Base-by-base conservation (phyloP, 2,329 filamentous ascomycete species). In the Purpureocillium takamizusanense region DNA sequence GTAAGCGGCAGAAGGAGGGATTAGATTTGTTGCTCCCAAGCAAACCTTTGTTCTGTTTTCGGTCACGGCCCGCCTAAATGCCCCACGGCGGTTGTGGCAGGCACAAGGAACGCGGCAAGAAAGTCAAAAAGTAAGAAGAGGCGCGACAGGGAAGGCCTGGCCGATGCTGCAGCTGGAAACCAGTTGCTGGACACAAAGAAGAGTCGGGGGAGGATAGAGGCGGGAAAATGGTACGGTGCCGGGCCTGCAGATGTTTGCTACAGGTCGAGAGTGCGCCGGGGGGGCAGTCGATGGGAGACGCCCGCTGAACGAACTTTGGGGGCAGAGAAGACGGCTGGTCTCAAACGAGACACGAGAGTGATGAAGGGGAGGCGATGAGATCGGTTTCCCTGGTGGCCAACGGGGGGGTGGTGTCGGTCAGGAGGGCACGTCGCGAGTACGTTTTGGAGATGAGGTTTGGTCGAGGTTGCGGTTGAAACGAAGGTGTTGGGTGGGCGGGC, bases 1-100 rank as follows among this genome's bases (percentile, higher is more conserved):
- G 51, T 57, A 56, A 53, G 55, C 59, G 21, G 25, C 23, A 38
- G 29, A 36, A 33, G 35, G 36, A 41, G 28, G 18, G 37, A 25
- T 34, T n/a, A 16, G 18, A 16, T 23, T 33, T 14, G 50, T 53
- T 54, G 51, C 54, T 55, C 61, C 55, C 55, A 62, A 62, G 58
- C 60, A 48, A 48, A 46, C 46, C 46, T 48, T 46, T 32, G 29
- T 59, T 52, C 46, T 51, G 45, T 45, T 41, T 12, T 21, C 7
- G 18, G 21, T 17, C 23, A 13, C 33, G 7, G 33, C 18, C 21
- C 13, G 23, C 21, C 21, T 6, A 25, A 10, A 25, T 25, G 21
- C 21, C 21, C 21, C 21, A 25, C 21, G 21, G 21, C 21, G 21
- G 21, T 25, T 25, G 21, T 25, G 21, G 21, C 21, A 25, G 21